Percentiles rank a stretch among this genome's conserved stretches.
Conservation (phyloP, 257 asterid genomes). For the Solanum commersonii region DNA sequence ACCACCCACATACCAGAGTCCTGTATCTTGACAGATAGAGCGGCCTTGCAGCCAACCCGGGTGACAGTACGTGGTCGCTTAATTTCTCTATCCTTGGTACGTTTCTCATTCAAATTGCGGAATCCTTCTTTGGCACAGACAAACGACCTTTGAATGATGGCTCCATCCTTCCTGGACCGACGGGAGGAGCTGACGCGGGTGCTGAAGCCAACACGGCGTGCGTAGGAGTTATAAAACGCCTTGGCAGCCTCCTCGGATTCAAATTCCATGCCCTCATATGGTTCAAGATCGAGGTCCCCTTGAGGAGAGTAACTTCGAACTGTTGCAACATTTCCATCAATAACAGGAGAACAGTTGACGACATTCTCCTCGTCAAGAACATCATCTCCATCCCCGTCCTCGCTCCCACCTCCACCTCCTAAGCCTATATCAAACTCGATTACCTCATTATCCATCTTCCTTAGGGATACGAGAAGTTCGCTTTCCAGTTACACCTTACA, state of each 20-base stretch:
- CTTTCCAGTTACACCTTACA: not conserved
- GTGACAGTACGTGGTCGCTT: conserved; percentile 85
- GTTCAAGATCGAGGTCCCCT: conserved; percentile 60
- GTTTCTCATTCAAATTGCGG: conserved; percentile 85
- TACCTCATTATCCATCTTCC: conserved; percentile 58
- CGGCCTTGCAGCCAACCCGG: conserved; percentile 95
- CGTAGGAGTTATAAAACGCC: conserved; percentile 89
- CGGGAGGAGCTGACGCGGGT: conserved; percentile 99
- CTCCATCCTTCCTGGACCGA: conserved; percentile 95
- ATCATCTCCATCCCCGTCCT: conserved; percentile 15
- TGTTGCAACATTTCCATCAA: not conserved
- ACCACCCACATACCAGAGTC: conserved; percentile 92
- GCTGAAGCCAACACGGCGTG: conserved; percentile 94
- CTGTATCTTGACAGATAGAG: conserved; percentile 77
- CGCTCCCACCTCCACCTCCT: conserved; percentile 36
- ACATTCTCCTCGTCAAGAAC: conserved; percentile 9
- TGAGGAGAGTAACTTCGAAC: not conserved
- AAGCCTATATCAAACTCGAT: conserved; percentile 76
- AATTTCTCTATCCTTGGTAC: conserved; percentile 78
- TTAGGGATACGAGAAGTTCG: not conserved
- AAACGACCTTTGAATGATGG: conserved; percentile 92
- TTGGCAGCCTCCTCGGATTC: conserved; percentile 99
- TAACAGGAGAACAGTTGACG: not conserved
- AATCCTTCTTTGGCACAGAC: conserved; percentile 98
- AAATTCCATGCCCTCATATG: conserved; percentile 89